Percentiles rank a stretch among this genome's conserved stretches.
Evolutionary conservation across 2,329 filamentous ascomycete genomes (phyloP).

Genomic region (Neonectria magnoliae): DNA sequence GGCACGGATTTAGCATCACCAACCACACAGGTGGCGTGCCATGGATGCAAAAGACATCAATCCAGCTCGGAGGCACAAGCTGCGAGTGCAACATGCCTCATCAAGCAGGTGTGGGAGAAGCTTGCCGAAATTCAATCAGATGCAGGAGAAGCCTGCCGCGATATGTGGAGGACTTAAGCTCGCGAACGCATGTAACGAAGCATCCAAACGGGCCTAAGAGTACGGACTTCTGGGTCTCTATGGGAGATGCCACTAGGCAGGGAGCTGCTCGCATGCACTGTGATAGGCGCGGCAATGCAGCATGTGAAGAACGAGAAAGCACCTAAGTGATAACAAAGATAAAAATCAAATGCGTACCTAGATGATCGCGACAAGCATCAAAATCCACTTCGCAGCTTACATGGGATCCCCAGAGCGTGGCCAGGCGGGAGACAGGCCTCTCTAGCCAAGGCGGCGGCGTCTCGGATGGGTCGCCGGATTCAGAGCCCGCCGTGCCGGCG

Average conservation of each 20-base stretch:
- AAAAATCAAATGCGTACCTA: conserved; percentile 31
- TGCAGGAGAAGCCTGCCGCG: not conserved
- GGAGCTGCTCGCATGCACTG: not conserved
- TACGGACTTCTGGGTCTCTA: not conserved
- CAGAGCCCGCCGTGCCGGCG: conserved; percentile 36
- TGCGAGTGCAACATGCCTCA: not conserved
- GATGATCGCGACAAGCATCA: conserved; percentile 37
- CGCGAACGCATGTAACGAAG: not conserved
- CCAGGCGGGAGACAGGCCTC: conserved; percentile 14
- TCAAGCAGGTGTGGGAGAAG: not conserved
- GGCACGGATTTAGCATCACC: not conserved
- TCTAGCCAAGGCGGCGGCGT: conserved; percentile 18
- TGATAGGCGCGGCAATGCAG: not conserved
- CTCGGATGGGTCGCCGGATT: conserved; percentile 17
- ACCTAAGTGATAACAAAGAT: not conserved
- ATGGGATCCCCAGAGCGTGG: conserved; percentile 32
- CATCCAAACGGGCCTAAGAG: not conserved
- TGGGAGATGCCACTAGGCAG: not conserved
- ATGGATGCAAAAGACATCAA: not conserved
- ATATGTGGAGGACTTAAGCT: not conserved
- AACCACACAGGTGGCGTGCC: not conserved
- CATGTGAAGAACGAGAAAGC: not conserved
- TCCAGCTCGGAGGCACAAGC: conserved; percentile 6
- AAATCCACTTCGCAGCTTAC: conserved; percentile 42
- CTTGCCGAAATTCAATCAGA: not conserved